These are phyloP conservation scores for Quillaja saponaria DNA, from an alignment of 306 rosid species.

Conservation along the genomic window DNA sequence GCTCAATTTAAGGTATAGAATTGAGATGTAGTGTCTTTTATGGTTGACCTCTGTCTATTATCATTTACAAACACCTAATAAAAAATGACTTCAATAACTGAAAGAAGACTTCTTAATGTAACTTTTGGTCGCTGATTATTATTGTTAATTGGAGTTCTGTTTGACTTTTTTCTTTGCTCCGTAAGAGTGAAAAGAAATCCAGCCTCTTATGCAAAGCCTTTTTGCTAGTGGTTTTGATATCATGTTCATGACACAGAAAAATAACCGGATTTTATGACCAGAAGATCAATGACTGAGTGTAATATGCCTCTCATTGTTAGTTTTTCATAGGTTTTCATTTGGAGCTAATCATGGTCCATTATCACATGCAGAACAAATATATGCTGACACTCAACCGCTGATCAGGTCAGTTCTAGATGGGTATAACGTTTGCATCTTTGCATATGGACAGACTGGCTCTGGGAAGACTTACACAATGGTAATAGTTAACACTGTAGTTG, in stretches of 20 bases:
- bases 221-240: constrained; percentile 10
- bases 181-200: constrained; percentile 6
- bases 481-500: constrained; percentile 21
- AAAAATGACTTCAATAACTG: background rate
- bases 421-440: constrained; percentile 89
- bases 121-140: background rate
- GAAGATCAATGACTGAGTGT: constrained; percentile 12
- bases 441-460: constrained; percentile 97
- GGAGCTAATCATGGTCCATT: constrained; percentile 31
- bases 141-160: background rate
- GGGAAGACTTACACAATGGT: constrained; percentile 99
- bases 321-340: background rate
- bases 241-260: background rate
- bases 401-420: constrained; percentile 89
- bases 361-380: constrained; percentile 81
- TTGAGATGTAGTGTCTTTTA: constrained; percentile 6
- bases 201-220: background rate
- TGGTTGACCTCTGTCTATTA: background rate
- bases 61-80: too few relatives aligned
- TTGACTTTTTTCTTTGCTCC: background rate
- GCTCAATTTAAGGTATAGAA: constrained; percentile 1
- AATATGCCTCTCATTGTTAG: background rate
- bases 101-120: constrained; percentile 1
- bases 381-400: constrained; percentile 73
- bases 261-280: background rate